Conservation (phyloP, 2,329 filamentous ascomycete genomes). For the Neoscytalidium dimidiatum region DNA sequence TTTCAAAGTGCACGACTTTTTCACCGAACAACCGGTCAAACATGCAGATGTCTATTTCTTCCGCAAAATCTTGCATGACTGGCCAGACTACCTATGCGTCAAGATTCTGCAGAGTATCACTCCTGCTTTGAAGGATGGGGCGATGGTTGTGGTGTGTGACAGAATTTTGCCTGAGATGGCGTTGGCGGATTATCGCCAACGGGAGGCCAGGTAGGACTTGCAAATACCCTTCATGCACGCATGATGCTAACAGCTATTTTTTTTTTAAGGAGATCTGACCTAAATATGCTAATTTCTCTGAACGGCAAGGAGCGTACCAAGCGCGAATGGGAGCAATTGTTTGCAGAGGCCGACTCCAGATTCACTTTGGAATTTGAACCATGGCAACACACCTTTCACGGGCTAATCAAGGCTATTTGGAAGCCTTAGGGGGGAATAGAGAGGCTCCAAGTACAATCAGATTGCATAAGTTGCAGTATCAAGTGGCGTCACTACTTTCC, state of each 20-base stretch:
- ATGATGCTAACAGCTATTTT: neutral
- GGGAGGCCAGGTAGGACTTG: neutral
- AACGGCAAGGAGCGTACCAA: slow-evolving; percentile 10
- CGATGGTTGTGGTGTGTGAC: slow-evolving; percentile 18
- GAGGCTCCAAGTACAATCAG: too few species aligned
- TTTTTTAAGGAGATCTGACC: neutral
- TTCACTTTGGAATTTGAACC: neutral
- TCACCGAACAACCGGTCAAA: slow-evolving; percentile 56
- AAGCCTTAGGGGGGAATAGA: too few species aligned
- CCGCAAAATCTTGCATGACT: slow-evolving; percentile 64
- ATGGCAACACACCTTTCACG: neutral
- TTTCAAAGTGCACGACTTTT: slow-evolving; percentile 58
- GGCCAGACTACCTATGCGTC: slow-evolving; percentile 52
- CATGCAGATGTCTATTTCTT: slow-evolving; percentile 61
- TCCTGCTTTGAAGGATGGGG: slow-evolving; percentile 43
- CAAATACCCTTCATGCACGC: neutral
- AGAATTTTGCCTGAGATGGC: slow-evolving; percentile 29
- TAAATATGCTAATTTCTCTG: neutral
- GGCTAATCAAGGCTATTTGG: neutral
- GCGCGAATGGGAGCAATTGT: slow-evolving; percentile 6
- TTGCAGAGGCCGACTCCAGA: slow-evolving; percentile 14
- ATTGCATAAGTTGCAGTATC: too few species aligned
- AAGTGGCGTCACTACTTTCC: too few species aligned
- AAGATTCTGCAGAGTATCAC: slow-evolving; percentile 34
- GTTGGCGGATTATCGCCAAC: neutral